Evolutionary conservation across 768 basidiomycete species (phyloP).

Genomic region (Kwoniella pini): DNA sequence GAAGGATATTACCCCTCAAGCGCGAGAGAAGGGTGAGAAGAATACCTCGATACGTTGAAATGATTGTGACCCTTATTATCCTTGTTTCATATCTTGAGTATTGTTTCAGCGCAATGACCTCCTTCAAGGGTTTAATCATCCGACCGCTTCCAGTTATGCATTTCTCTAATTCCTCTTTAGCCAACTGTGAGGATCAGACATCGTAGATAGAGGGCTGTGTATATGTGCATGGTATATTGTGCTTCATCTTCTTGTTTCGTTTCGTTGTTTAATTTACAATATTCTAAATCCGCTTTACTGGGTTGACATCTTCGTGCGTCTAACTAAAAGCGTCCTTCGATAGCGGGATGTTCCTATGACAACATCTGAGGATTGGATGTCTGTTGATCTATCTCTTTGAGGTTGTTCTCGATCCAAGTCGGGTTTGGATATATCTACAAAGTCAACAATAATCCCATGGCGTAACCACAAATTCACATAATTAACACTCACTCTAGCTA

Average conservation of each 20-base stretch:
- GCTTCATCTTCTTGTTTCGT: background rate
- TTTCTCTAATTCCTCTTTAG: background rate
- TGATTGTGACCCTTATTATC: background rate
- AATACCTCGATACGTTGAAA: background rate
- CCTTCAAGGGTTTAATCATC: background rate
- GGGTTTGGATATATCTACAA: conserved; percentile 36
- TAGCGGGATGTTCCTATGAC: too few relatives aligned
- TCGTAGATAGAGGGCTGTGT: conserved; percentile 3
- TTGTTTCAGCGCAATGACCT: too few relatives aligned
- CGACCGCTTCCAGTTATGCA: background rate
- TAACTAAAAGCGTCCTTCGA: too few relatives aligned
- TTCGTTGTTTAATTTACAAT: too few relatives aligned
- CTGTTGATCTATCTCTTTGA: conserved; percentile 8
- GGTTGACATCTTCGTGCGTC: too few relatives aligned
- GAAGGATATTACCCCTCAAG: too few relatives aligned
- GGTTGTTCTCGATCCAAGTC: conserved; percentile 28
- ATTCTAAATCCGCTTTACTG: too few relatives aligned
- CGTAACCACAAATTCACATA: too few relatives aligned
- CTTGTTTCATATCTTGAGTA: conserved; percentile 1
- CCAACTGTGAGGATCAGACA: background rate
- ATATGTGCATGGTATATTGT: conserved; percentile 14
- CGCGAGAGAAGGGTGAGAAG: background rate
- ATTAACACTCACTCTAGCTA: conserved; percentile 52
- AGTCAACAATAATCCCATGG: too few relatives aligned
- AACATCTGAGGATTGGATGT: background rate